Conservation (phyloP, 2,329 filamentous ascomycete species). For the Pseudocercospora crystallina region DNA sequence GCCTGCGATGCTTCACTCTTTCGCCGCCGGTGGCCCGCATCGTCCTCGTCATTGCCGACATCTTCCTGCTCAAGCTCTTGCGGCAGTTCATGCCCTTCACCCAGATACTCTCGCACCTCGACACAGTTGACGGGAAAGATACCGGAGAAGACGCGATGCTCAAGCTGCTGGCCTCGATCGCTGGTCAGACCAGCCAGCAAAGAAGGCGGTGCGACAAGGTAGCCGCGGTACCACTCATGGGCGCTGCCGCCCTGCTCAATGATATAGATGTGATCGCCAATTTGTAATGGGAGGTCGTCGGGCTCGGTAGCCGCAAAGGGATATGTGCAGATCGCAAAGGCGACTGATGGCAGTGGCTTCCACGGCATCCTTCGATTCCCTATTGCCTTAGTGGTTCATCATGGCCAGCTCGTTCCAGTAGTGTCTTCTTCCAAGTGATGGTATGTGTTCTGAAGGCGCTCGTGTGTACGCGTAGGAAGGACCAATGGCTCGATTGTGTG, state of each 20-base stretch:
- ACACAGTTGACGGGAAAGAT: conserved; percentile 96
- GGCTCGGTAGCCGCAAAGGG: conserved; percentile 85
- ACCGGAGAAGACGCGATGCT: conserved; percentile 95
- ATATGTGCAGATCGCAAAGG: conserved; percentile 94
- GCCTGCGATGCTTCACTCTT: conserved; percentile 33
- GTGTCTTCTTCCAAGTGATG: too few species aligned
- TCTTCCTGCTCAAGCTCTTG: conserved; percentile 31
- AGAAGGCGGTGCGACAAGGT: conserved; percentile 90
- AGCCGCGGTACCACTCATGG: conserved; percentile 91
- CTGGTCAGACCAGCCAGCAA: conserved; percentile 88
- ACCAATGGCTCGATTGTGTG: too few species aligned
- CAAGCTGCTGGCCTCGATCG: conserved; percentile 86
- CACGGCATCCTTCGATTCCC: conserved; percentile 7
- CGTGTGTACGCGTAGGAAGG: too few species aligned
- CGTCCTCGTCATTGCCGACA: conserved; percentile 41
- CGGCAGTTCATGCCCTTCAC: conserved; percentile 50
- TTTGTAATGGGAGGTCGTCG: conserved; percentile 91
- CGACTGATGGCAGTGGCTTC: conserved; percentile 56
- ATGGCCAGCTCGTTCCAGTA: too few species aligned
- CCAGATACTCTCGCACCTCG: conserved; percentile 88
- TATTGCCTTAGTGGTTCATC: too few species aligned
- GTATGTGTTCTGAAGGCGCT: too few species aligned
- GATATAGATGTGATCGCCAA: conserved; percentile 97
- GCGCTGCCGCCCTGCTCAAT: conserved; percentile 88
- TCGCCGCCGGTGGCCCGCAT: conserved; percentile 21